phyloP scores from a whole-genome alignment of 192 early-diverging fungal species.

The Phlyctochytrium bullatum region DNA sequence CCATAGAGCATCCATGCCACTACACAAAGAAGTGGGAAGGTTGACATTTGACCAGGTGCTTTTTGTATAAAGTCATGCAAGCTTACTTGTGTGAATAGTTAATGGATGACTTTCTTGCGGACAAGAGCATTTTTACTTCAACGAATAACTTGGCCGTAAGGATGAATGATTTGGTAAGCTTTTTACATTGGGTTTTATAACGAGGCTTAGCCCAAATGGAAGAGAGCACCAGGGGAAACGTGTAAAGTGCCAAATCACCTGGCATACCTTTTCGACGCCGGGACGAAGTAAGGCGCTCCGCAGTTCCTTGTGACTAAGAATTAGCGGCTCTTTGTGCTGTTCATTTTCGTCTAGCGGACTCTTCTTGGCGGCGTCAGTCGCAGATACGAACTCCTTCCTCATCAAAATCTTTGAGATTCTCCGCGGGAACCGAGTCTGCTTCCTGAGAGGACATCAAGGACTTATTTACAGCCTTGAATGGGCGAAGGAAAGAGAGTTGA shows the following conservation, averaged over 20 bases:
- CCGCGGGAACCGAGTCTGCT: constrained; percentile 34
- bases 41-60: constrained; percentile 33
- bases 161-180: neutral
- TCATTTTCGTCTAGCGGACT: constrained; percentile 43
- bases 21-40: constrained; percentile 39
- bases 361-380: constrained; percentile 40
- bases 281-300: constrained; percentile 6
- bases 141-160: neutral
- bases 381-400: constrained; percentile 12
- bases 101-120: neutral
- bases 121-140: neutral
- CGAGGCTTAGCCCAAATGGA: constrained; percentile 32
- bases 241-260: constrained; percentile 50
- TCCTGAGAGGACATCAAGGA: constrained; percentile 42
- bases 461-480: constrained; percentile 47
- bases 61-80: neutral
- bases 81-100: neutral
- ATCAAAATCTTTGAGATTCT: constrained; percentile 45
- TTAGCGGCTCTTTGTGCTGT: constrained; percentile 39
- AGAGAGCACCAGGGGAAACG: constrained; percentile 29
- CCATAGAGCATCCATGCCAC: constrained; percentile 18
- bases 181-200: neutral
- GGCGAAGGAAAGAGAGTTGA: constrained; percentile 38
- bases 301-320: neutral
- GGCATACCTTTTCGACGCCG: constrained; percentile 31